Base-by-base conservation (phyloP, 306 rosid genomes). In the Vachellia collinsii region DNA sequence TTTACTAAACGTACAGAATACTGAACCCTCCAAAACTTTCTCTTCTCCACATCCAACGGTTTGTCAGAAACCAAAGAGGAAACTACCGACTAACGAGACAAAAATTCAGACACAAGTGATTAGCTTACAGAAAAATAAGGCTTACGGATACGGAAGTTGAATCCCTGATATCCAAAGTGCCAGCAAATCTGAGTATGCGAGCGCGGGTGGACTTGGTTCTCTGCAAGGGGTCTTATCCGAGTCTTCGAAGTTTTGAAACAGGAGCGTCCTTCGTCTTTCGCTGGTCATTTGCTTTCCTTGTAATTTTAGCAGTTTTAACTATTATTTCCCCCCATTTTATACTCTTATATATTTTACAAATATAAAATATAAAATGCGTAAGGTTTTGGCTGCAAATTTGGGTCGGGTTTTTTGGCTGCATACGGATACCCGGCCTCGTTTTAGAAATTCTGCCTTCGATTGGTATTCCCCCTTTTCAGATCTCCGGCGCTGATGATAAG, bases 131-230 rank as follows among this genome's bases (percentile, higher is more conserved):
- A 37, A 74, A 20, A 74, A 72, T 41, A 71, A 72, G 23, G 9
- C 85, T 81, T 80, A 91, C 94, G 66, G 79, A 37, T 70, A 73
- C 37, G 39, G 10, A 43, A 12, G 66, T 48, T 20, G 48, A 43
- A 66, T 66, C 63, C 68, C 59, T n/a, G 37, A 61, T 61, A 9
- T 86, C n/a, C 75, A 47, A 7, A 88, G 85, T 81, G 79, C 62
- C 38, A 77, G 72, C 34, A 69, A 90, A 85, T 70, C 83, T 66
- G 77, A 70, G 77, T 29, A 59, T 37, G 83, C 83, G 85, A 54
- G 77, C 42, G 54, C 17, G 37, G 71, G 77, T 17, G 80, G 58
- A 41, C 58, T 56, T 62, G 20, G 58, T 19, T 22, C 29, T 37
- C 25, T 68, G 62, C 53, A 73, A 70, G 48, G 29, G 82, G 76